Percentiles rank a stretch among this genome's conserved stretches.
Evolutionary conservation across 352 stramenopile genomes (phyloP).

Genomic region (Pythium aphanidermatum): DNA sequence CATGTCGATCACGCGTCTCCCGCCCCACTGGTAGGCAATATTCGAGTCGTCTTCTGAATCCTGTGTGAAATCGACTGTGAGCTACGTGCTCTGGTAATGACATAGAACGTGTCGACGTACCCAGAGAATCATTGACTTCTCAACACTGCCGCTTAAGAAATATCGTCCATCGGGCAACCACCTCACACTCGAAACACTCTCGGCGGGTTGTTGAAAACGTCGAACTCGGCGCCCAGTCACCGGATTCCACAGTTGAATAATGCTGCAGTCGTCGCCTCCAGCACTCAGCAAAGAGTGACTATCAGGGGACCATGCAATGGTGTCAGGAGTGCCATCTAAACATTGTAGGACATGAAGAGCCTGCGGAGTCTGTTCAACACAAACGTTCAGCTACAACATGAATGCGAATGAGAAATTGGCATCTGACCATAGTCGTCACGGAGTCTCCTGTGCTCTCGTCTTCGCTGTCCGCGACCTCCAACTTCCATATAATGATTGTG

Average conservation of each 20-base stretch:
- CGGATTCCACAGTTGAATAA: conserved; percentile 65
- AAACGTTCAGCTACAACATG: too few species aligned
- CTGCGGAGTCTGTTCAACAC: conserved; percentile 28
- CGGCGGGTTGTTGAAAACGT: conserved; percentile 48
- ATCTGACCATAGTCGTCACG: conserved; percentile 3
- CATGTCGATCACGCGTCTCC: conserved; percentile 51
- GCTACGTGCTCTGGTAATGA: neutral
- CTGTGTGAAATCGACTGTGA: conserved; percentile 26
- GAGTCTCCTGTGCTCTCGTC: conserved; percentile 13
- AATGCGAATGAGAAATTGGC: too few species aligned
- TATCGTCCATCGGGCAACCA: conserved; percentile 55
- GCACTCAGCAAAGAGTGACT: conserved; percentile 47
- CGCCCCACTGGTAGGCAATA: conserved; percentile 63
- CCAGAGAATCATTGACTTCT: conserved; percentile 75
- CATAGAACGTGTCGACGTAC: conserved; percentile 23
- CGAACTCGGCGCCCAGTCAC: conserved; percentile 38
- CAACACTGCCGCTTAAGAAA: conserved; percentile 63
- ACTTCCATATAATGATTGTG: conserved; percentile 68
- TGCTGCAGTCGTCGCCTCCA: conserved; percentile 37
- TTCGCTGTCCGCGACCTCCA: conserved; percentile 22
- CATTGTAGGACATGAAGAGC: conserved; percentile 36
- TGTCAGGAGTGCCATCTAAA: conserved; percentile 40
- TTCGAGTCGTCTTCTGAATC: conserved; percentile 39
- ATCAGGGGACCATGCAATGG: conserved; percentile 63
- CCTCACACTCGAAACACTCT: conserved; percentile 38